These are phyloP conservation scores for Rhododendron mucronatum DNA, from an alignment of 148 eudicot genomes.

Conservation along the genomic window DNA sequence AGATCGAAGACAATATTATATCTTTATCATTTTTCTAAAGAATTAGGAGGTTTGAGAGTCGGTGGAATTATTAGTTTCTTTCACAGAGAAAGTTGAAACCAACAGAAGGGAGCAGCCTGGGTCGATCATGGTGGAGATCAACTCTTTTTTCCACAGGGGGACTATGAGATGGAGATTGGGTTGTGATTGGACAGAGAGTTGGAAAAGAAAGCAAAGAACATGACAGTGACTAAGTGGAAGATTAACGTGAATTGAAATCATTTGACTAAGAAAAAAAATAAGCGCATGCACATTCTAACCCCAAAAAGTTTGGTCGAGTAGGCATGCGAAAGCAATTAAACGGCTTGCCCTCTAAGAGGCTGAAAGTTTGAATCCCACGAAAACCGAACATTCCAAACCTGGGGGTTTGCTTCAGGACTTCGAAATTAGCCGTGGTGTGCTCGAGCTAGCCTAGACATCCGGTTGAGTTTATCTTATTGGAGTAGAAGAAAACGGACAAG, in stretches of 20 bases:
- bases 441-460: no score
- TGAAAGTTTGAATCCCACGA: no score
- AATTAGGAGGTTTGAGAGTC: no score
- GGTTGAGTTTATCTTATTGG: no score
- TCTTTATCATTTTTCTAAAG: no score
- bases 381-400: background rate
- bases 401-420: background rate
- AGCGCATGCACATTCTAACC: background rate
- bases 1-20: no score
- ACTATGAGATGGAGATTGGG: background rate
- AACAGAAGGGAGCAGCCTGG: background rate
- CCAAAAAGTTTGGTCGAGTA: background rate
- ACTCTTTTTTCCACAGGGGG: background rate
- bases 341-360: background rate
- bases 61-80: no score
- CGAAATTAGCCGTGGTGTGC: no score
- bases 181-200: background rate
- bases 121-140: background rate
- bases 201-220: background rate
- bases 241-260: background rate
- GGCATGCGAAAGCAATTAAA: background rate
- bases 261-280: background rate
- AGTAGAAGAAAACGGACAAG: background rate
- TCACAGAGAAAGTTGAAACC: background rate
- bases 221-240: conserved; percentile 14